Percentiles rank a stretch among this genome's conserved stretches.
phyloP scores from a whole-genome alignment of 306 rosid genomes.

The Hylodesmum podocarpum region DNA sequence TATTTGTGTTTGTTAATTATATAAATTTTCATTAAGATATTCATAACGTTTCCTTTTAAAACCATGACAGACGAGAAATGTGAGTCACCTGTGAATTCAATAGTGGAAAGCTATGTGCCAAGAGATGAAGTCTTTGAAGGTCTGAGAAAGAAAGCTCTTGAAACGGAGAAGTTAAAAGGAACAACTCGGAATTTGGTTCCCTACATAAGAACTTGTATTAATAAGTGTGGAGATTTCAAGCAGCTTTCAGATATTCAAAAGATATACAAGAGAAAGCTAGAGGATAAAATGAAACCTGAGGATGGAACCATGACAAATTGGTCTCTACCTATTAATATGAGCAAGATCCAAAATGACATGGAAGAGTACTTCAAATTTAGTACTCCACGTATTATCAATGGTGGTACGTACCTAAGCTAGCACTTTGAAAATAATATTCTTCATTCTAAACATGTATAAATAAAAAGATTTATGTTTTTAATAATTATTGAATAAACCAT shows the following conservation, averaged over 20 bases:
- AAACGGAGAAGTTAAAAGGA: slow-evolving; percentile 34
- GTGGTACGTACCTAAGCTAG: slow-evolving; percentile 2
- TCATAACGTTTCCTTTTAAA: neutral
- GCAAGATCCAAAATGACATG: neutral
- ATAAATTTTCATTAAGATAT: neutral
- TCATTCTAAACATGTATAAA: neutral
- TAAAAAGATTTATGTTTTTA: neutral
- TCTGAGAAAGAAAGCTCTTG: slow-evolving; percentile 26
- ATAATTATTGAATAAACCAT: neutral
- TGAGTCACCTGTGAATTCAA: slow-evolving; percentile 21
- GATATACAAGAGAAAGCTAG: slow-evolving; percentile 19
- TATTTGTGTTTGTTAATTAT: neutral
- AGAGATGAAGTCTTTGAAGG: slow-evolving; percentile 47
- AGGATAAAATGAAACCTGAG: neutral
- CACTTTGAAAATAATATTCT: neutral
- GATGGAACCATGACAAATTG: neutral
- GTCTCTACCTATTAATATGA: neutral
- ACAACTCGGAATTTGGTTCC: slow-evolving; percentile 39
- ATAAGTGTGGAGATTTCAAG: slow-evolving; percentile 31
- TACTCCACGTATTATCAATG: slow-evolving; percentile 8
- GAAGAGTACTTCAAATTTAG: slow-evolving; percentile 37
- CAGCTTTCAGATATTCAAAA: slow-evolving; percentile 27
- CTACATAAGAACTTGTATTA: neutral
- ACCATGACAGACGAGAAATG: slow-evolving; percentile 5
- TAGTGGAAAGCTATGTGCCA: slow-evolving; percentile 29